These are phyloP conservation scores for Ogataea philodendri DNA, from an alignment of 805 yeast species.

Conservation along the genomic window DNA sequence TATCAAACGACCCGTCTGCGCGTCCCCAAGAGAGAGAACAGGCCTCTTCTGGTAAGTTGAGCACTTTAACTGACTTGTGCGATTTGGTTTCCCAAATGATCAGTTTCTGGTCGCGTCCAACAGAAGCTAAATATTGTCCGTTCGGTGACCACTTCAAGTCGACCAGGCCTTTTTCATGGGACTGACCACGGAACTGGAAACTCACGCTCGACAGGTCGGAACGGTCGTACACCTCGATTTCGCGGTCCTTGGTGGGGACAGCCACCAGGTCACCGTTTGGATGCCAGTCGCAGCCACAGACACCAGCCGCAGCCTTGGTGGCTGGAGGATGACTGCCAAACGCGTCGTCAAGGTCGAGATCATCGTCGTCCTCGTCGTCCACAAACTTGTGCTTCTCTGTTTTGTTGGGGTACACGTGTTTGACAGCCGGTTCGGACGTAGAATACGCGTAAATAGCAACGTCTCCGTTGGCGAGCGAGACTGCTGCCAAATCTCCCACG, in stretches of 20 bases:
- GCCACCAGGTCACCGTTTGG: constrained; percentile 68
- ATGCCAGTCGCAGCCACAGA: constrained; percentile 52
- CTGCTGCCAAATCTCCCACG: constrained; percentile 55
- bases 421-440: constrained; percentile 52
- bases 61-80: constrained; percentile 35
- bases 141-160: constrained; percentile 62
- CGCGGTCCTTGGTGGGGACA: constrained; percentile 52
- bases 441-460: constrained; percentile 54
- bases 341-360: constrained; percentile 28
- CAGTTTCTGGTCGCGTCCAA: constrained; percentile 49
- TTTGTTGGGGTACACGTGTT: constrained; percentile 42
- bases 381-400: constrained; percentile 37
- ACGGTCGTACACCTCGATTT: constrained; percentile 46
- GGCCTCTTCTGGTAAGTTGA: constrained; percentile 23
- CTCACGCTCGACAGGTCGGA: constrained; percentile 29
- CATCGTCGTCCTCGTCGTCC: constrained; percentile 41
- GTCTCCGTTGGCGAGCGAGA: constrained; percentile 59
- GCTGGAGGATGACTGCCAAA: constrained; percentile 10
- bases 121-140: constrained; percentile 58
- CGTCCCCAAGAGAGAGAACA: constrained; percentile 36
- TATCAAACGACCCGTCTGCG: constrained; percentile 18
- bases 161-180: constrained; percentile 37
- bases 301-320: constrained; percentile 5
- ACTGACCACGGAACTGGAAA: constrained; percentile 25
- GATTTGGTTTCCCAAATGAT: constrained; percentile 54